These are phyloP conservation scores for Paxillus involutus DNA, from an alignment of 768 basidiomycete species.

Conservation along the genomic window DNA sequence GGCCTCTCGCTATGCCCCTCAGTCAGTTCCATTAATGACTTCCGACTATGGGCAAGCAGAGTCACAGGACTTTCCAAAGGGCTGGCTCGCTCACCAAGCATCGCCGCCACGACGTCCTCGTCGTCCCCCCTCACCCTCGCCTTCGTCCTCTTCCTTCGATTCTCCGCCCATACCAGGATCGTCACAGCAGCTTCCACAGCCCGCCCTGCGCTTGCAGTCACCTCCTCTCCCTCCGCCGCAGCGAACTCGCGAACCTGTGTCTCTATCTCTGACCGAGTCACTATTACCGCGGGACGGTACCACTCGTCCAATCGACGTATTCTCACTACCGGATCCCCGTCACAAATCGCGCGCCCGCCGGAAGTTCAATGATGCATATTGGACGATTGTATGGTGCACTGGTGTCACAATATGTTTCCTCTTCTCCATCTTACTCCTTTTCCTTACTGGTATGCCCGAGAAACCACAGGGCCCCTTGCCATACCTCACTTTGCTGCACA, in stretches of 20 bases:
- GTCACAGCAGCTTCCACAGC: slow-evolving; percentile 25
- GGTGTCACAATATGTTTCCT: slow-evolving; percentile 61
- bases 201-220: slow-evolving; percentile 38
- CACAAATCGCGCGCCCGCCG: slow-evolving; percentile 61
- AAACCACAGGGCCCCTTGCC: slow-evolving; percentile 36
- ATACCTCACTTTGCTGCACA: slow-evolving; percentile 73
- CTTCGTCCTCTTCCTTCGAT: slow-evolving; percentile 31
- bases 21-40: slow-evolving; percentile 38
- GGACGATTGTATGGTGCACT: slow-evolving; percentile 67
- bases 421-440: slow-evolving; percentile 63
- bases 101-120: slow-evolving; percentile 52
- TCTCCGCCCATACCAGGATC: slow-evolving; percentile 34
- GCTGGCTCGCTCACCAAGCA: slow-evolving; percentile 79
- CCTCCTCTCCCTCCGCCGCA: slow-evolving; percentile 41
- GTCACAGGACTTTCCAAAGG: slow-evolving; percentile 43
- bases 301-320: slow-evolving; percentile 63
- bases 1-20: slow-evolving; percentile 19
- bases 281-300: slow-evolving; percentile 73
- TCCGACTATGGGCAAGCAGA: slow-evolving; percentile 33
- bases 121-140: slow-evolving; percentile 39
- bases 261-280: slow-evolving; percentile 77
- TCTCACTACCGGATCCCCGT: slow-evolving; percentile 76
- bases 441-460: slow-evolving; percentile 49
- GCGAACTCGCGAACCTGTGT: slow-evolving; percentile 45
- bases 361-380: slow-evolving; percentile 73